These are phyloP conservation scores for Eimeria acervulina DNA, from an alignment of 169 alveolate species.

Conservation along the genomic window DNA sequence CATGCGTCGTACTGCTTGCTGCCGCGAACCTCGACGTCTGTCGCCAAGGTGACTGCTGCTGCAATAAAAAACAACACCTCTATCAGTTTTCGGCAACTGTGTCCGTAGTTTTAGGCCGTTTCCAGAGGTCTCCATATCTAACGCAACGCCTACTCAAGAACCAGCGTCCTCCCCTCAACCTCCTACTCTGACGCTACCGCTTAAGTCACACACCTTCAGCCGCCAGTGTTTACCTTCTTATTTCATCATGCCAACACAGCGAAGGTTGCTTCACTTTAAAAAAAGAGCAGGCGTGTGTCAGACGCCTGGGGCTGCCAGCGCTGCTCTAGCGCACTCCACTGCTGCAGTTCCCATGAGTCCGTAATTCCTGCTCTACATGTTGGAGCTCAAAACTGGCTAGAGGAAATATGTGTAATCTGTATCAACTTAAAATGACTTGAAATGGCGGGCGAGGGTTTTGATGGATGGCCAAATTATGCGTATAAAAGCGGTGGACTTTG, in stretches of 20 bases:
- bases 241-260: not conserved
- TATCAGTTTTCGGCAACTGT: not conserved
- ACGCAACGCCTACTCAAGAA: conserved; percentile 33
- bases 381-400: not conserved
- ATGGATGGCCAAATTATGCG: not conserved
- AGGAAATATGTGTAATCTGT: not conserved
- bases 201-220: conserved; percentile 4
- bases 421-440: not conserved
- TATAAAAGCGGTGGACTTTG: not conserved
- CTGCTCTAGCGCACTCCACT: conserved; percentile 14
- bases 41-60: not conserved
- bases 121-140: not conserved
- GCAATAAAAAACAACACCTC: not conserved
- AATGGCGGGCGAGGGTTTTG: not conserved
- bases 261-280: not conserved
- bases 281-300: not conserved
- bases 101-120: not conserved
- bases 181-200: not conserved
- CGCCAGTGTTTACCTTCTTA: not conserved
- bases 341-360: conserved; percentile 4
- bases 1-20: conserved; percentile 23
- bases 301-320: conserved; percentile 38
- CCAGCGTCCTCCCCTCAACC: not conserved
- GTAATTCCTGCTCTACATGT: not conserved
- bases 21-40: not conserved